Evolutionary conservation across 495 filamentous ascomycete species (phyloP).

Genomic region (Aspergillus ostianus): DNA sequence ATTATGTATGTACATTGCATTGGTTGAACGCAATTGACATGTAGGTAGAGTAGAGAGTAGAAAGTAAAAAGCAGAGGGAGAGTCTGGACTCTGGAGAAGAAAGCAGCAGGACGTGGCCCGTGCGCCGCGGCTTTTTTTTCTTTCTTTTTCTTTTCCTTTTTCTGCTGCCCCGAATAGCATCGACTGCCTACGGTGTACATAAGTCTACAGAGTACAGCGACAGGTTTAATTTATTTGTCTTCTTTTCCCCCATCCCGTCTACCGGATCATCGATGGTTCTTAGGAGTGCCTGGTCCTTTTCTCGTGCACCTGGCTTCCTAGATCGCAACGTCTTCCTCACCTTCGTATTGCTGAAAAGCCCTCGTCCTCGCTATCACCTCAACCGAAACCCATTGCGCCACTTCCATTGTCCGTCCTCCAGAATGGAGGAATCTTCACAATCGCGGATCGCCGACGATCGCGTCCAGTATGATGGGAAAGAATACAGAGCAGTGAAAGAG

Average conservation of each 20-base stretch:
- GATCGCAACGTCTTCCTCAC: background rate
- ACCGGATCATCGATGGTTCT: background rate
- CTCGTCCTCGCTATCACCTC: background rate
- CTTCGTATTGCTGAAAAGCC: background rate
- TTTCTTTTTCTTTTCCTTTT: constrained; percentile 4
- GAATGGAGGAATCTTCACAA: background rate
- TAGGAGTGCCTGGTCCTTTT: background rate
- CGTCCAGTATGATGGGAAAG: constrained; percentile 44
- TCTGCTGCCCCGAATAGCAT: too few species aligned
- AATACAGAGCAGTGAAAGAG: constrained; percentile 65
- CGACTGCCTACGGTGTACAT: too few species aligned
- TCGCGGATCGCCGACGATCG: constrained; percentile 7
- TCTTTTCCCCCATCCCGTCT: too few species aligned
- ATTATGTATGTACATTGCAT: too few species aligned
- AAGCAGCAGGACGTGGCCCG: background rate
- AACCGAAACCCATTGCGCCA: background rate
- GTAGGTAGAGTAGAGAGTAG: too few species aligned
- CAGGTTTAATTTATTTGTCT: too few species aligned
- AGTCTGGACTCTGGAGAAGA: too few species aligned
- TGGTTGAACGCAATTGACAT: too few species aligned
- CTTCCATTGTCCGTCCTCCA: constrained; percentile 5
- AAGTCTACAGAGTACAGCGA: too few species aligned
- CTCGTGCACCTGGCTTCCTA: background rate
- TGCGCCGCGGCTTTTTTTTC: background rate
- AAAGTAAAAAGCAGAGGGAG: too few species aligned